These are phyloP conservation scores for Sesbania bispinosa DNA, from an alignment of 306 rosid species.

Conservation along the genomic window DNA sequence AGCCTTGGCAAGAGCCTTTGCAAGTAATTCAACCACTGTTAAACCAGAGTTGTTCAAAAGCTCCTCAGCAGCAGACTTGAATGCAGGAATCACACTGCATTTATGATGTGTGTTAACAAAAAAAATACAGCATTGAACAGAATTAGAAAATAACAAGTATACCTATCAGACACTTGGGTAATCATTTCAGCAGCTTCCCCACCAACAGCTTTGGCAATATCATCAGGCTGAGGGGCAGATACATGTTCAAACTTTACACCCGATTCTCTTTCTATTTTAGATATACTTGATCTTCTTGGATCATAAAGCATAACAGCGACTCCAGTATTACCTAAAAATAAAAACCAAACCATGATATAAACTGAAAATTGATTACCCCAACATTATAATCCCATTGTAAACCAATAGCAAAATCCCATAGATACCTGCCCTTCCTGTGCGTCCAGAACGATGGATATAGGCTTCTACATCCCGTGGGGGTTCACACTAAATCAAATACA, in stretches of 20 bases:
- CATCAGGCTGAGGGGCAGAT: conserved; percentile 79
- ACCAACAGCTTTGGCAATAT: conserved; percentile 80
- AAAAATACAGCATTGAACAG: conserved; percentile 7
- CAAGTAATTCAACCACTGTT: conserved; percentile 68
- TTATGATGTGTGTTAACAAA: conserved; percentile 21
- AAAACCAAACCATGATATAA: not conserved
- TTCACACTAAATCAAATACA: conserved; percentile 61
- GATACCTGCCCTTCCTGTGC: conserved; percentile 93
- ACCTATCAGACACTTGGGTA: conserved; percentile 76
- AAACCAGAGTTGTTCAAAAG: conserved; percentile 56
- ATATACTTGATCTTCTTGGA: conserved; percentile 70
- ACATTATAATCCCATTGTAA: not conserved
- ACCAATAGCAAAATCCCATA: not conserved
- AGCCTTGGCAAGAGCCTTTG: conserved; percentile 91
- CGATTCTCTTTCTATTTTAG: conserved; percentile 75
- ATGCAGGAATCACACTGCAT: conserved; percentile 79
- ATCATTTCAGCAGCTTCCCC: conserved; percentile 64
- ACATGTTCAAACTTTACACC: conserved; percentile 88
- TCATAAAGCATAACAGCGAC: conserved; percentile 89
- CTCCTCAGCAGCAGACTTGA: conserved; percentile 79
- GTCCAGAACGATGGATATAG: conserved; percentile 95
- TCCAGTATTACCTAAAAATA: conserved; percentile 69
- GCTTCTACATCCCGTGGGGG: conserved; percentile 92
- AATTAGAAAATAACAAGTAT: conserved; percentile 3
- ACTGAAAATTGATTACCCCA: not conserved